These are phyloP conservation scores for Inga laurina DNA, from an alignment of 306 rosid genomes.

Conservation along the genomic window DNA sequence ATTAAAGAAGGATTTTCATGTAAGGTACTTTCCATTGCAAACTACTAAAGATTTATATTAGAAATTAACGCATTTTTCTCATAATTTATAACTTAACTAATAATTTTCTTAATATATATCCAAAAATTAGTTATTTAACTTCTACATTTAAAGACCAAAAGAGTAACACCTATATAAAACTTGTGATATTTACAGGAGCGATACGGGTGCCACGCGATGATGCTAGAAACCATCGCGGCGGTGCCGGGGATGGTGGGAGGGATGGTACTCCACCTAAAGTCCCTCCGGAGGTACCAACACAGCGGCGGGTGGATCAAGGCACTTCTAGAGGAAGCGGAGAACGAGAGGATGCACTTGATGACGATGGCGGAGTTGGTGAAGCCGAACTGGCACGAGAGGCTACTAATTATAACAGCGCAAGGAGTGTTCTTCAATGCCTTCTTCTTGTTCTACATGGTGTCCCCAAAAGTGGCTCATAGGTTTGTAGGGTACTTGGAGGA, in stretches of 20 bases:
- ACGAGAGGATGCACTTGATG: conserved; percentile 89
- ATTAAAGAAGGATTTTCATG: too few species aligned
- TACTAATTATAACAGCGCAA: conserved; percentile 65
- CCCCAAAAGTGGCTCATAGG: conserved; percentile 73
- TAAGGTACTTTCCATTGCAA: too few species aligned
- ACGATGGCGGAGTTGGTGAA: conserved; percentile 79
- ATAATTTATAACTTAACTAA: too few species aligned
- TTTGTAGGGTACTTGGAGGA: conserved; percentile 80
- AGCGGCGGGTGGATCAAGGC: conserved; percentile 85
- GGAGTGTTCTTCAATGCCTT: conserved; percentile 82
- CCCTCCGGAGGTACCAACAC: conserved; percentile 67
- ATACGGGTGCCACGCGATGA: conserved; percentile 84
- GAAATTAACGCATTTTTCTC: too few species aligned
- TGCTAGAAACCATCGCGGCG: conserved; percentile 82
- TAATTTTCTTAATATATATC: too few species aligned
- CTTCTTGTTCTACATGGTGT: conserved; percentile 56
- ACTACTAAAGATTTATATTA: too few species aligned
- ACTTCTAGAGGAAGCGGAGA: conserved; percentile 82
- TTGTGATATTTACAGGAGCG: conserved; percentile 43
- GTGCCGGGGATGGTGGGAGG: conserved; percentile 92
- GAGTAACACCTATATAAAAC: too few species aligned
- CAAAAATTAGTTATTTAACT: too few species aligned
- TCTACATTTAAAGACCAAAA: too few species aligned
- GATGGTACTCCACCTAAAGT: conserved; percentile 65
- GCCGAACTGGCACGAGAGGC: conserved; percentile 75